Percentiles rank a stretch among this genome's conserved stretches.
phyloP scores from a whole-genome alignment of 441 rosid species.

The Corymbia citriodora region DNA sequence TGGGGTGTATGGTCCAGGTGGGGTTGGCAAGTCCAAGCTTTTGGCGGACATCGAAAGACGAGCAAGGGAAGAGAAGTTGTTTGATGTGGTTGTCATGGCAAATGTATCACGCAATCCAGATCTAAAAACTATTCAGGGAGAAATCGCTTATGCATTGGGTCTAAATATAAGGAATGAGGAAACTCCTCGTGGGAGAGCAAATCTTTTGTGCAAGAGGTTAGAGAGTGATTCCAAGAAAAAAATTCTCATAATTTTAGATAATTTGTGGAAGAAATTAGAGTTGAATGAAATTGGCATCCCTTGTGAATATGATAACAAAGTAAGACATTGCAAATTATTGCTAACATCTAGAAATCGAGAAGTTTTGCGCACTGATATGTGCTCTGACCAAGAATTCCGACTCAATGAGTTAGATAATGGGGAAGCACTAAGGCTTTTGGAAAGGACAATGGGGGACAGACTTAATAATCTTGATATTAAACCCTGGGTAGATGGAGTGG shows the following conservation, averaged over 20 bases:
- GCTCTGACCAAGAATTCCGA: not conserved
- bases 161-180: fast-evolving
- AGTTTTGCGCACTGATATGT: slow-evolving; percentile 1
- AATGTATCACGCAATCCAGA: fast-evolving
- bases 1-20: slow-evolving; percentile 12
- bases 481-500: not conserved
- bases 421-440: slow-evolving; percentile 13
- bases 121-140: fast-evolving
- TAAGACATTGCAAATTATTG: not conserved
- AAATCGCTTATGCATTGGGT: fast-evolving
- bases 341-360: not conserved
- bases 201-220: fast-evolving
- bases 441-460: not conserved
- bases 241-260: too few relatives aligned
- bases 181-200: fast-evolving
- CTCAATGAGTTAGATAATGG: not conserved
- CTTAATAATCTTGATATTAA: not conserved
- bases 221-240: fast-evolving
- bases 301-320: not conserved
- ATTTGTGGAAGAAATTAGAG: fast-evolving
- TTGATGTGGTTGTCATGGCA: not conserved
- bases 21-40: slow-evolving; percentile 19
- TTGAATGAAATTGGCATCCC: too few relatives aligned
- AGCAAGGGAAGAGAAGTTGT: not conserved
- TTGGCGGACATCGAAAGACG: not conserved